Base-by-base conservation (phyloP, 345 rosid genomes). In the Turritis glabra region DNA sequence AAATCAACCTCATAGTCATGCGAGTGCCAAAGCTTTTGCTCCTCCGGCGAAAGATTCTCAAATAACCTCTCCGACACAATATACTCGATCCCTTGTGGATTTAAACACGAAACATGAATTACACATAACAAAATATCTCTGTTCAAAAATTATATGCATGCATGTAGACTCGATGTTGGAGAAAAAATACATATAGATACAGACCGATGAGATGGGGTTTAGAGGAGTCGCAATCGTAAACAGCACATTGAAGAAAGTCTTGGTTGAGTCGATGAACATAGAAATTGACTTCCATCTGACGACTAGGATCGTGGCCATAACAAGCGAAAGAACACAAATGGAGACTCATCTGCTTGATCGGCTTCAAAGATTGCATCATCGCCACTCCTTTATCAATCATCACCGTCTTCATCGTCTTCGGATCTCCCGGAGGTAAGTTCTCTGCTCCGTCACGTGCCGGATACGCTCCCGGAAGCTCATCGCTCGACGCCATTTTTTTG, bases 21-120 rank as follows among this genome's bases (percentile, higher is more conserved):
- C 15, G 96, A 86, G 65, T 86, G 96, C 93, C 96, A 90, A 29
- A 88, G 87, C 78, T 86, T 88, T 63, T 90, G 91, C 73, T 90
- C 93, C 10, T 85, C 87, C 0, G 78, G 72, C 0, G 90, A 84
- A 56, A 90, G 76, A 25, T 40, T 65, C 55, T 85, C 88, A 61
- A 88, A 90, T 72, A 82, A 67, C 72, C 50, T 66, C 44, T 90
- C 91, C 12, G 96, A 86, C 35, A 88, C 84, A 56, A 90, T 83
- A 56, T 86, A 88, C 68, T 90, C 91, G 68, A 90, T 84, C 57
- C 96, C 95, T 87, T 63, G 26, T 41, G 33, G 2, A 57, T 48
- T 18, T 33, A 32, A 7, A 14, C 2, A 65, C 7, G 13, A 21
- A 14, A 19, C 29, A 26, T 5, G 5, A 2, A 13, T 1, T 33